Base-by-base conservation (phyloP, 1,284 basidiomycete species). In the Sanghuangporus sanghuang region DNA sequence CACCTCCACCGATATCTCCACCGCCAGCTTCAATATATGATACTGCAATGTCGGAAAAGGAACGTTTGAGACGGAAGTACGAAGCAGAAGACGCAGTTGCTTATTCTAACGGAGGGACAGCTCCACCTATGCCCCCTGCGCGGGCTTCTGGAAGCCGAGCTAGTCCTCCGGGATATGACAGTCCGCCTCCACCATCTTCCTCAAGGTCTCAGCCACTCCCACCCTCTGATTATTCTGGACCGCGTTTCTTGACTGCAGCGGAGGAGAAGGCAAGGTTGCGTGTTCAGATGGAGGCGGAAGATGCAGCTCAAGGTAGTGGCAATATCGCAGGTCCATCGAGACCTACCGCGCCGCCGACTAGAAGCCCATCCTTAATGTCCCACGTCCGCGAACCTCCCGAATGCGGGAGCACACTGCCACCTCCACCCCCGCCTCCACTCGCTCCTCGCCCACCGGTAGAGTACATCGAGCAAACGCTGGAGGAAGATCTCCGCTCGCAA, bases 381-480 rank as follows among this genome's bases (percentile, higher is more conserved):
- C 49, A 65, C 42, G 23, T 32, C 21, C 38, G 63, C 64, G n/a
- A 40, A 52, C 44, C 61, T 66, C 56, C 59, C 59, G 44, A 46
- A 46, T 9, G 21, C 9, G 67, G 39, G 3, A 42, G 44, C n/a
- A n/a, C 32, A 35, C 11, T 60, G 21, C 64, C 58, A 55, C 66
- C 65, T 42, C 69, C 66, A 7, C 73, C 71, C 4, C 71, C 78
- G 0, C 89, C 89, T 0, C 87, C 89, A 12, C 76, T 92, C 60
- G 76, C 81, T 75, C 90, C 90, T 1, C 83, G 86, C 62, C 90
- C 90, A 0, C 89, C 90, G 4, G 82, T 73, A 7, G 84, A 89
- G 58, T 92, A 92, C 70, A 90, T 92, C 65, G 81, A 86, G 66
- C 86, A 92, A 73, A 92, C 90, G 35, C 83, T 83, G 66, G 84